Evolutionary conservation across 192 early-diverging fungal genomes (phyloP), one percentile per base, ranked within the genome.

Genomic region (Entomortierella beljakovae): DNA sequence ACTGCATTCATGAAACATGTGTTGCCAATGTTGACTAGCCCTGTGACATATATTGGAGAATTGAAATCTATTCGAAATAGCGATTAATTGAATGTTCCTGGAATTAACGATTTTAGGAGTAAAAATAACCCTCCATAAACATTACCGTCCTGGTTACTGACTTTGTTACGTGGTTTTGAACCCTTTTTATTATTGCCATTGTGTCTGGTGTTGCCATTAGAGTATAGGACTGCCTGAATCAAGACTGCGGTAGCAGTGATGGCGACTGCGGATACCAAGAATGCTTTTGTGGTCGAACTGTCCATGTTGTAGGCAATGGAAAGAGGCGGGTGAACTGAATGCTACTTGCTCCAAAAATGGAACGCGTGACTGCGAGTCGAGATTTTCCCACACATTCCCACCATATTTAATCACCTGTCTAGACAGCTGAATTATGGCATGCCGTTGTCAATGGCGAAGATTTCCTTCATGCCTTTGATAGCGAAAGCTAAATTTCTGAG

Each of bases 1-100:
- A 93, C 91, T 11, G 90, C 88, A 68, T 96, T 96, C 86, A 96
- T 88, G 75, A 95, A 96, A 81, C 95, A 96, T 8, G 93, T 94
- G 72, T 96, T 96, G 23, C 95, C 94, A 66, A 92, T 70, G 65
- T 96, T 96, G 68, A 90, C 83, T 11, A 96, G 84, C 15, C 94
- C 94, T 18, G 59, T 68, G 49, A 77, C 66, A 64, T 69, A 77
- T 23, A 59, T 53, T 11, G 65, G 74, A n/a, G n/a, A n/a, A n/a
- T n/a, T n/a, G n/a, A n/a, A n/a, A n/a, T n/a, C n/a, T n/a, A n/a
- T n/a, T n/a, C n/a, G n/a, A n/a, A n/a, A n/a, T n/a, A n/a, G n/a
- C n/a, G n/a, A n/a, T n/a, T n/a, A n/a, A n/a, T n/a, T n/a, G n/a
- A n/a, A n/a, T n/a, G n/a, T n/a, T n/a, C n/a, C n/a, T n/a, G n/a